Conservation (phyloP, 2,329 filamentous ascomycete species). For the Teratosphaeria pseudoeucalypti region DNA sequence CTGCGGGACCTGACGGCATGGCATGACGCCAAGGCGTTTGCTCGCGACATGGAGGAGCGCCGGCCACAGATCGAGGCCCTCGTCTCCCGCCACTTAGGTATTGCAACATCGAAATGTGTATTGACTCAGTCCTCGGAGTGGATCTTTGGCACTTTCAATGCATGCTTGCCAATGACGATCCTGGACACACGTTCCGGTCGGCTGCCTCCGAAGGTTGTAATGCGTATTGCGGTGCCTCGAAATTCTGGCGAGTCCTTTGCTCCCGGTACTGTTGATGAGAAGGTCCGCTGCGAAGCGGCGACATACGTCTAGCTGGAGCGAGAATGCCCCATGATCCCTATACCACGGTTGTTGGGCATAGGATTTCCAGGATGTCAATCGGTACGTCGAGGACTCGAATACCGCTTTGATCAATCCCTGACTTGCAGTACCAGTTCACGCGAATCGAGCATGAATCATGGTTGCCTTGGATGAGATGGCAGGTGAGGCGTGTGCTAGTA, state of each 20-base stretch:
- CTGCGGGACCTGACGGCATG: background rate
- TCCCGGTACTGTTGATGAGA: conserved; percentile 36
- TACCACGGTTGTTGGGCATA: conserved; percentile 18
- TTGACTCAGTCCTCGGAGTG: background rate
- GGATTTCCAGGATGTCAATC: conserved; percentile 1
- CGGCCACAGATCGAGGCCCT: background rate
- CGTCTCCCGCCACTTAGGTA: background rate
- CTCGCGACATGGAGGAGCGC: background rate
- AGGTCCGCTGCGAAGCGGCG: conserved; percentile 30
- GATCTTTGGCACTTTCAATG: background rate
- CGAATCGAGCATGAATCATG: background rate
- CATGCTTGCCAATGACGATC: background rate
- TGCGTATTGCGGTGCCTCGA: conserved; percentile 7
- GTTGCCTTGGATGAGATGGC: background rate
- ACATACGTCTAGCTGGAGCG: conserved; percentile 32
- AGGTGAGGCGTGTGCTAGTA: background rate
- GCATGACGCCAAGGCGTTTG: background rate
- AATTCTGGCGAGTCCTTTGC: conserved; percentile 27
- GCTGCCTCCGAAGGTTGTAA: background rate
- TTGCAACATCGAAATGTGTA: background rate
- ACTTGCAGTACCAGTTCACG: background rate
- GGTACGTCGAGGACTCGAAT: background rate
- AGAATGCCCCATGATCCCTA: conserved; percentile 28
- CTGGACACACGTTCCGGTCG: background rate
- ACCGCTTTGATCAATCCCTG: background rate